Conservation (phyloP, 164 flowering plant species). For the Akebia trifoliata region DNA sequence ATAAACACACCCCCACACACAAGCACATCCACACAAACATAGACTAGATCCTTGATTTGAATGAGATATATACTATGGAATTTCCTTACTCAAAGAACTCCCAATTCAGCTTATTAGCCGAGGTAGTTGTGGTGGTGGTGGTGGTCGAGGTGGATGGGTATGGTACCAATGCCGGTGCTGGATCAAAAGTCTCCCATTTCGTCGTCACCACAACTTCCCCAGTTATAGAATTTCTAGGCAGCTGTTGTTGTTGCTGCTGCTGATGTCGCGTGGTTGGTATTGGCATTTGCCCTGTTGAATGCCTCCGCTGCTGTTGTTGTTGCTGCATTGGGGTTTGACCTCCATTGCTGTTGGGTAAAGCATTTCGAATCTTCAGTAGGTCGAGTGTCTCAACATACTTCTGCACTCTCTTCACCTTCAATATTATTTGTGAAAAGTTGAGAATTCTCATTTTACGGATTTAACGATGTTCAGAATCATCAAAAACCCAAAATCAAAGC, state of each 20-base stretch:
- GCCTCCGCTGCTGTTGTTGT: slow-evolving; percentile 18
- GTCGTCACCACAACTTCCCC: slow-evolving; percentile 60
- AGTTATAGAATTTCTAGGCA: slow-evolving; percentile 19
- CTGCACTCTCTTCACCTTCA: slow-evolving; percentile 79
- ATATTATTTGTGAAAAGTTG: background rate
- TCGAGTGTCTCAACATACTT: slow-evolving; percentile 80
- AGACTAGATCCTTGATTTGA: slow-evolving; percentile 6
- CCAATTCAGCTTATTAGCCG: slow-evolving; percentile 26
- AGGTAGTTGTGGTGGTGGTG: slow-evolving; percentile 1
- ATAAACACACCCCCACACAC: slow-evolving; percentile 1
- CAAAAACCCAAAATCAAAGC: background rate
- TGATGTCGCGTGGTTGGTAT: slow-evolving; percentile 13
- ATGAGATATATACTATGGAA: slow-evolving; percentile 2
- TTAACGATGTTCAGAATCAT: background rate
- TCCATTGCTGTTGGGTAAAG: slow-evolving; percentile 30
- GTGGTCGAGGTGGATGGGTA: slow-evolving; percentile 16
- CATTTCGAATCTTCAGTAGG: slow-evolving; percentile 52
- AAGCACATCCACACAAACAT: slow-evolving; percentile 12
- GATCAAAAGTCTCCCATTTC: slow-evolving; percentile 65
- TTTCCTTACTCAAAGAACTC: slow-evolving; percentile 28
- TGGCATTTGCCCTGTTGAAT: slow-evolving; percentile 8
- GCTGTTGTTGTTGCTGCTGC: slow-evolving; percentile 20
- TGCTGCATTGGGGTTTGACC: slow-evolving; percentile 19
- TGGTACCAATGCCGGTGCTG: slow-evolving; percentile 9
- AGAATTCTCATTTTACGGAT: background rate